These are phyloP conservation scores for Prunus mira DNA, from an alignment of 306 rosid species.

Conservation along the genomic window DNA sequence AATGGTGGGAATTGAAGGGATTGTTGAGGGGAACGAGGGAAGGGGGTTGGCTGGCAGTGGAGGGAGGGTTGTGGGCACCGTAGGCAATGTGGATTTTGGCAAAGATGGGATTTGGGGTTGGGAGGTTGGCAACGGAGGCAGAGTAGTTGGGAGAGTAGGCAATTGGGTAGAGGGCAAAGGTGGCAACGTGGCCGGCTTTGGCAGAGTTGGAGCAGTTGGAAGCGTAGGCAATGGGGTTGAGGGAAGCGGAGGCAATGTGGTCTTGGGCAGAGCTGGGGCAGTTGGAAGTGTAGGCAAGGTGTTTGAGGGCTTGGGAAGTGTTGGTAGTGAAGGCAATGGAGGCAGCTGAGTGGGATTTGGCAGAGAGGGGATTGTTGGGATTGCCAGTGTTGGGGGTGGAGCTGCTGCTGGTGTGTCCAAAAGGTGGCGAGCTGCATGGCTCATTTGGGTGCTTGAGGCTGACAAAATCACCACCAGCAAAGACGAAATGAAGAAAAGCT, in stretches of 20 bases:
- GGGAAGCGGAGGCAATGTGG: conserved; percentile 14
- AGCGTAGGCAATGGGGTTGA: not conserved
- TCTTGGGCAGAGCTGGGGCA: conserved; percentile 15
- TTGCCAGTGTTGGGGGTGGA: not conserved
- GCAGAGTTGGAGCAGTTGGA: conserved; percentile 5
- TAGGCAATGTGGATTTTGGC: not conserved
- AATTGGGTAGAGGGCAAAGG: conserved; percentile 5
- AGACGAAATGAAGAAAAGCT: not conserved
- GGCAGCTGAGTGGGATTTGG: conserved; percentile 9
- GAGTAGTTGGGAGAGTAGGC: not conserved
- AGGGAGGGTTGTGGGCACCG: not conserved
- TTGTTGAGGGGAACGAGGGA: conserved; percentile 12
- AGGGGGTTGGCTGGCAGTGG: conserved; percentile 6
- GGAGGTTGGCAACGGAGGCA: conserved; percentile 1
- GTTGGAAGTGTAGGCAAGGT: conserved; percentile 10
- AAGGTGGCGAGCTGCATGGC: conserved; percentile 13
- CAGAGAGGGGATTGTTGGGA: conserved; percentile 9
- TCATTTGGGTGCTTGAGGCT: not conserved
- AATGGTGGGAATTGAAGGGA: conserved; percentile 3
- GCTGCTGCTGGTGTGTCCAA: conserved; percentile 5
- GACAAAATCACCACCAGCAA: not conserved
- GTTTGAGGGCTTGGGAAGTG: conserved; percentile 16
- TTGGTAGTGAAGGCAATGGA: conserved; percentile 13
- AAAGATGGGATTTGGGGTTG: conserved; percentile 11
- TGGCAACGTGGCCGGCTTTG: conserved; percentile 16